Conservation (phyloP, 306 rosid genomes). For the Vigna radiata region DNA sequence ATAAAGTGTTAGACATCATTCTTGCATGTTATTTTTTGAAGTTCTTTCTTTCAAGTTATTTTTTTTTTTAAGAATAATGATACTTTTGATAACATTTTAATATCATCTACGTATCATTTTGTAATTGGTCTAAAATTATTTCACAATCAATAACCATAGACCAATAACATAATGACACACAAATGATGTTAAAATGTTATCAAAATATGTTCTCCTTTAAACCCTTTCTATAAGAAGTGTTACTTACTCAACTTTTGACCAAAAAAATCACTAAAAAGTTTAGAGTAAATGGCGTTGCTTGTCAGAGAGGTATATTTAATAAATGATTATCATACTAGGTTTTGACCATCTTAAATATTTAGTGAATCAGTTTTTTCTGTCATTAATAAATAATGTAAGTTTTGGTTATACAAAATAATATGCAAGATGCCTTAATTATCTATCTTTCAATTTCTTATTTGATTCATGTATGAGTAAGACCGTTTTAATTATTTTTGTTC, state of each 20-base stretch:
- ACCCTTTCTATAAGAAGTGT: slow-evolving; percentile 43
- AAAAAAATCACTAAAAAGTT: slow-evolving; percentile 36
- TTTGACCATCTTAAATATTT: not conserved
- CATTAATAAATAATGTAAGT: not conserved
- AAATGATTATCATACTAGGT: not conserved
- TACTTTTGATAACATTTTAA: too few species aligned
- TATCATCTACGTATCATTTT: too few species aligned
- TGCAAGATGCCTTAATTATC: not conserved
- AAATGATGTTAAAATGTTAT: too few species aligned
- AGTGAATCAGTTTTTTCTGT: not conserved
- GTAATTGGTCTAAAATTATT: too few species aligned
- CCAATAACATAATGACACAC: too few species aligned
- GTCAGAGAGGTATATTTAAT: not conserved
- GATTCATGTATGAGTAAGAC: not conserved
- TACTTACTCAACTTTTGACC: slow-evolving; percentile 59
- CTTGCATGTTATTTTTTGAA: slow-evolving; percentile 27
- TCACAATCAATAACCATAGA: too few species aligned
- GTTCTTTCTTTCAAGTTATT: not conserved
- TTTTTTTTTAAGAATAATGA: not conserved
- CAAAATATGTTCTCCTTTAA: too few species aligned
- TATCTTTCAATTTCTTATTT: not conserved
- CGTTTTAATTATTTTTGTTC: not conserved
- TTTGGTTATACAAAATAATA: not conserved
- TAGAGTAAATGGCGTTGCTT: slow-evolving; percentile 55
- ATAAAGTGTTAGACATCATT: slow-evolving; percentile 41